Percentiles rank a stretch among this genome's conserved stretches.
These are phyloP conservation scores for Cardamine chenopodiifolia DNA, from an alignment of 345 rosid genomes.

Conservation along the genomic window DNA sequence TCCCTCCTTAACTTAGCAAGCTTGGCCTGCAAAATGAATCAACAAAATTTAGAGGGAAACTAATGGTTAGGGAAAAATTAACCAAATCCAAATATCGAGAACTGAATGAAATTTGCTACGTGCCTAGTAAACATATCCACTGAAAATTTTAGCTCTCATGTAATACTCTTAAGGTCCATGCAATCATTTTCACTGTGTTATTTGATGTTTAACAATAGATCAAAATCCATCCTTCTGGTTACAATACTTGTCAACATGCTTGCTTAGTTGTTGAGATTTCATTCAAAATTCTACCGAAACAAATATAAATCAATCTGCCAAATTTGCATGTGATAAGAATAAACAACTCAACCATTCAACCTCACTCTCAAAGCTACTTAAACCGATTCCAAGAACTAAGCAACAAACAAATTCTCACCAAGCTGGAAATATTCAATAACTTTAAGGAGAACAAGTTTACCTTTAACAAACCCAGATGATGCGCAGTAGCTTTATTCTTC, in stretches of 20 bases:
- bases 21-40: constrained; percentile 63
- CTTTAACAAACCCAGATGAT: constrained; percentile 96
- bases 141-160: background rate
- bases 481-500: constrained; percentile 97
- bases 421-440: background rate
- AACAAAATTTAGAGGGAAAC: background rate
- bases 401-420: background rate
- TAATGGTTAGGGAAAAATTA: background rate
- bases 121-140: background rate
- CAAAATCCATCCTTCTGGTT: background rate
- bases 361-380: constrained; percentile 15
- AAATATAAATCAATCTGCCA: background rate
- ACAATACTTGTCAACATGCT: background rate
- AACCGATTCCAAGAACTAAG: background rate
- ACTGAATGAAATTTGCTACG: background rate
- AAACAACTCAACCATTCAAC: constrained; percentile 16
- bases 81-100: background rate
- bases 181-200: background rate
- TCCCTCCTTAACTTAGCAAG: constrained; percentile 94
- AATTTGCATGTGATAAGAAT: background rate
- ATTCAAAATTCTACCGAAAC: background rate
- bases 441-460: constrained; percentile 37
- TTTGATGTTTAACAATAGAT: background rate
- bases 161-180: constrained; percentile 7
- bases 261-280: background rate